Percentiles rank a stretch among this genome's conserved stretches.
These are phyloP conservation scores for Glycine latifolia DNA, from an alignment of 306 rosid species.

Conservation along the genomic window DNA sequence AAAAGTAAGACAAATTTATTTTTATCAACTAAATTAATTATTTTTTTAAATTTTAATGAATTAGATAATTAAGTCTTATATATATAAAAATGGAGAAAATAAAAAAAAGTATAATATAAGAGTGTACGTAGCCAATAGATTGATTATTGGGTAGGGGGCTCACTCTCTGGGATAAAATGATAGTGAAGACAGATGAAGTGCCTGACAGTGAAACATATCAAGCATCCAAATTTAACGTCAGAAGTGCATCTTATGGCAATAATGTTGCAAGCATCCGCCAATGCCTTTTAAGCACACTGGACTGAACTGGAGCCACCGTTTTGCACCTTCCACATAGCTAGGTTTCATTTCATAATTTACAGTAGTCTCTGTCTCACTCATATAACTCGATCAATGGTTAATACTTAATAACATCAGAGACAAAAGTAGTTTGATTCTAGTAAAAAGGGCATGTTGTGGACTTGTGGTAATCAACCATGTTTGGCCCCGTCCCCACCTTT, in stretches of 20 bases:
- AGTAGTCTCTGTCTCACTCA: not conserved
- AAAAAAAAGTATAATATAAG: too few species aligned
- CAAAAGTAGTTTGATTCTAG: too few species aligned
- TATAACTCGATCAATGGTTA: not conserved
- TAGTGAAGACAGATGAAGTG: conserved; percentile 25
- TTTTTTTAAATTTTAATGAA: too few species aligned
- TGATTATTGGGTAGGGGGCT: conserved; percentile 1
- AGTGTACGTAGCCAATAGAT: not conserved
- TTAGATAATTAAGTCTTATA: too few species aligned
- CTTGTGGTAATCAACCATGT: not conserved
- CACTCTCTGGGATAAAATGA: not conserved
- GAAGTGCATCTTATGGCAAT: conserved; percentile 27
- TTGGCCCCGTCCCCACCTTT: not conserved
- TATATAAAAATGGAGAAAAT: too few species aligned
- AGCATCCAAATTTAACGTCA: not conserved
- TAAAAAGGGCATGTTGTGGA: not conserved
- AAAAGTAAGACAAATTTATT: too few species aligned
- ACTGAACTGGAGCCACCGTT: not conserved
- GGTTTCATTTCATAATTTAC: conserved; percentile 4
- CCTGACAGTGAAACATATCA: not conserved
- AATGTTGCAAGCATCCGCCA: conserved; percentile 39
- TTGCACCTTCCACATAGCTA: not conserved
- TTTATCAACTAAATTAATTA: too few species aligned
- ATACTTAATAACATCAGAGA: not conserved
- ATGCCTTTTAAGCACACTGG: not conserved